These are phyloP conservation scores for Pisolithus albus DNA, from an alignment of 768 basidiomycete genomes.

Conservation along the genomic window DNA sequence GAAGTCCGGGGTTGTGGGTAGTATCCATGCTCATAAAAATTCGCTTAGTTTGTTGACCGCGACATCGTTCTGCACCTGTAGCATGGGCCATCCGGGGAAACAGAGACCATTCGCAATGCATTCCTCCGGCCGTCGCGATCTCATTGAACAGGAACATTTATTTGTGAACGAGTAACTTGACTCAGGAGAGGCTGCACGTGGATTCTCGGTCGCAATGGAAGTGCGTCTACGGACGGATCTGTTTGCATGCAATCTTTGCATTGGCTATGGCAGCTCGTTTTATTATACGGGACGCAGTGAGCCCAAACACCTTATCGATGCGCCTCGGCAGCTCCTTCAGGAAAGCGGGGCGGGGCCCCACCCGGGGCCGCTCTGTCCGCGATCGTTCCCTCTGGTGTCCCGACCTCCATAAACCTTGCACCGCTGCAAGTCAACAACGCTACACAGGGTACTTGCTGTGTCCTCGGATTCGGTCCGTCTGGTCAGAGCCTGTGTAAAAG, in stretches of 20 bases:
- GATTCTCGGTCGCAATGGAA: too few species aligned
- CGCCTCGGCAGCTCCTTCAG: conserved; percentile 16
- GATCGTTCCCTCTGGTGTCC: conserved; percentile 5
- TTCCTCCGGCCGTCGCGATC: too few species aligned
- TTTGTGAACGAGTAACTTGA: too few species aligned
- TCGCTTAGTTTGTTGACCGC: too few species aligned
- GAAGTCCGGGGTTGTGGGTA: not conserved
- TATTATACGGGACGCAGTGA: conserved; percentile 5
- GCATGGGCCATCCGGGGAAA: not conserved
- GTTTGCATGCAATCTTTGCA: not conserved
- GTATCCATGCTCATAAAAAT: not conserved
- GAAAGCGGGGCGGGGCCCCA: conserved; percentile 6
- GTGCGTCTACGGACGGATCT: too few species aligned
- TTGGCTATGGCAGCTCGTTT: conserved; percentile 1
- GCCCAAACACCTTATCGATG: conserved; percentile 25
- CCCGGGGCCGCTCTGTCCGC: conserved; percentile 3
- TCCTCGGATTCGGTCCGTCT: not conserved
- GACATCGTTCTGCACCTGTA: not conserved
- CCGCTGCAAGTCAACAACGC: not conserved
- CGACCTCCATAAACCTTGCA: not conserved
- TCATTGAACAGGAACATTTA: too few species aligned
- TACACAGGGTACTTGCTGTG: not conserved
- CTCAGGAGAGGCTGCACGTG: too few species aligned
- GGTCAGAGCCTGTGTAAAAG: not conserved
- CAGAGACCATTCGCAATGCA: too few species aligned